Evolutionary conservation across 495 filamentous ascomycete species (phyloP), one percentile per base, ranked within the genome.

Genomic region (Lophiotrema nucula): DNA sequence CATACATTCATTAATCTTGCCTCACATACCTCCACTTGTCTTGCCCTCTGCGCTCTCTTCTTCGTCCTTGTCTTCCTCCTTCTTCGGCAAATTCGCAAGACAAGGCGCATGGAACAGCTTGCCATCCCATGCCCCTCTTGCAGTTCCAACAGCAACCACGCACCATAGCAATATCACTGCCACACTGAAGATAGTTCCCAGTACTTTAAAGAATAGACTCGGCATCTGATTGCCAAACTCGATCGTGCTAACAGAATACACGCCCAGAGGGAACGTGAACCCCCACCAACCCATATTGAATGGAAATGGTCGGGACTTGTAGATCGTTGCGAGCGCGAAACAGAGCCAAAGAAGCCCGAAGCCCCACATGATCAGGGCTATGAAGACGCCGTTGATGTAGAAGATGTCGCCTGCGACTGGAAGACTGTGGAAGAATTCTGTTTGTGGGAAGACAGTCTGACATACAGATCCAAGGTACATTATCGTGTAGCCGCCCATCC

Each of bases 311-410:
- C 55, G 41, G 12, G 55, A 54, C 27, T 66, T 65, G 31, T 67
- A 66, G 47, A 72, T 72, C 11, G 69, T 49, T 0, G 75, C 70
- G 25, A 76, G 65, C 4, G 83, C 85, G 51, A 86, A 81, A 50
- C 80, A 78, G 1, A 86, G 71, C 84, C 84, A 87, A 0, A 83
- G 74, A 1, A 87, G 68, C 0, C 71, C 83, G 60, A 83, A 84
- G 0, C 77, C 74, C 84, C 83, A 87, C 58, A 87, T 71, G 22
- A 85, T 75, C 5, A 85, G 56, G 0, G 72, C 81, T 1, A 78
- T 57, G 28, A 86, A 64, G 47, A 78, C 75, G 2, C 83, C 83
- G 0, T 82, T 6, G 4, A 76, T 71, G 56, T 84, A 84, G 18
- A 86, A 71, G 0, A 77, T 73, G 2, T 76, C 70, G 0, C 82